These are phyloP conservation scores for slime mould (Dictyostelium discoideum) DNA, from an alignment of 78 protist species.

Conservation along the genomic window dicty_2.7 NC_007089.4:748001-748500, in stretches of 20 bases:
- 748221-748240: slow-evolving; percentile 33
- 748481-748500: slow-evolving; percentile 40
- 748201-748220: slow-evolving; percentile 77
- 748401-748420: slow-evolving; percentile 79
- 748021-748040: slow-evolving; percentile 82
- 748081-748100: slow-evolving; percentile 54
- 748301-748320: slow-evolving; percentile 56
- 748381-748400: slow-evolving; percentile 91
- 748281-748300: slow-evolving; percentile 24
- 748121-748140: slow-evolving; percentile 11
- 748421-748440: slow-evolving; percentile 50
- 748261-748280: slow-evolving; percentile 72
- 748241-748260: slow-evolving; percentile 79
- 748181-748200: slow-evolving; percentile 83
- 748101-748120: slow-evolving; percentile 82
- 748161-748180: slow-evolving; percentile 68
- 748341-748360: slow-evolving; percentile 44
- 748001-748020: slow-evolving; percentile 70
- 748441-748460: slow-evolving; percentile 80
- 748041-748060: slow-evolving; percentile 79
- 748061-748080: slow-evolving; percentile 36
- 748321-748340: slow-evolving; percentile 44
- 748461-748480: slow-evolving; percentile 46
- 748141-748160: slow-evolving; percentile 78
- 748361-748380: slow-evolving; percentile 75